Evolutionary conservation across 345 rosid species (phyloP).

Genomic region (Salix brachista): DNA sequence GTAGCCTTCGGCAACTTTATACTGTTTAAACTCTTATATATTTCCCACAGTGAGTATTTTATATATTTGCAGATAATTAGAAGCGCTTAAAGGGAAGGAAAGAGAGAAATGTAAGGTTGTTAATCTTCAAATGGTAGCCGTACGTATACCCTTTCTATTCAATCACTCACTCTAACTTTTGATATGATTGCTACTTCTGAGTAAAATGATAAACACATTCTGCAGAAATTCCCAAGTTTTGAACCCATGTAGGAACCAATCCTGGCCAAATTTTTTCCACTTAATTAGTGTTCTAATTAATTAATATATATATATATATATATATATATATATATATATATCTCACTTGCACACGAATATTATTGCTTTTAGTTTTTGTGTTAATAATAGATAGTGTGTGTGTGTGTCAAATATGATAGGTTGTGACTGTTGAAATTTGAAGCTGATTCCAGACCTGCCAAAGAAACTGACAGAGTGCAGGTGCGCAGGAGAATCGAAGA

Average conservation of each 20-base stretch:
- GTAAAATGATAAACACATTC: not conserved
- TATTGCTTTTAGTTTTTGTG: too few species aligned
- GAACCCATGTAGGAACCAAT: not conserved
- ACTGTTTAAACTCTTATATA: not conserved
- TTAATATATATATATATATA: not conserved
- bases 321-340: not conserved
- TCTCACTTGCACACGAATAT: not conserved
- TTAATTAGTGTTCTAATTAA: not conserved
- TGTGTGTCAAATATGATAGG: too few species aligned
- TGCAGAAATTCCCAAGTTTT: not conserved
- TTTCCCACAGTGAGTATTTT: not conserved
- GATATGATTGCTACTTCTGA: conserved; percentile 3
- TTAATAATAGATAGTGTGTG: too few species aligned
- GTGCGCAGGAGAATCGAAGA: too few species aligned
- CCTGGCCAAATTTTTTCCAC: not conserved
- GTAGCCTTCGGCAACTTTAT: not conserved
- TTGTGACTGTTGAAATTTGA: too few species aligned
- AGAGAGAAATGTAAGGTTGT: not conserved
- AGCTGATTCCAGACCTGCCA: too few species aligned
- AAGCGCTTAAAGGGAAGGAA: not conserved
- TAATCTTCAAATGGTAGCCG: not conserved
- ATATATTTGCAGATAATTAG: not conserved
- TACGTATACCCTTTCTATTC: not conserved
- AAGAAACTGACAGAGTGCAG: too few species aligned
- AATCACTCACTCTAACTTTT: not conserved